phyloP scores from a whole-genome alignment of 305 asterid species.

The Solanum hybrid region DNA sequence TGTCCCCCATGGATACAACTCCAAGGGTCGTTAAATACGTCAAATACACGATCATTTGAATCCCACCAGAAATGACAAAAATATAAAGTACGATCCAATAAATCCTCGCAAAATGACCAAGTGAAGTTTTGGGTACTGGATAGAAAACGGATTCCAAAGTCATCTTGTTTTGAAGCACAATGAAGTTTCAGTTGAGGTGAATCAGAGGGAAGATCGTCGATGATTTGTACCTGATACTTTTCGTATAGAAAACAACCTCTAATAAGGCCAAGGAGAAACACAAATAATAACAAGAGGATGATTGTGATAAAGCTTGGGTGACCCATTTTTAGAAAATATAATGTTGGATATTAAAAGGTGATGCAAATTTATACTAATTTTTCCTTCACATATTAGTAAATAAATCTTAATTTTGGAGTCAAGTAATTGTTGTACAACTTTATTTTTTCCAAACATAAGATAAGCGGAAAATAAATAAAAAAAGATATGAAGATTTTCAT shows the following conservation, averaged over 20 bases:
- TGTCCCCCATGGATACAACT: not conserved
- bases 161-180: not conserved
- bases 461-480: not conserved
- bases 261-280: not conserved
- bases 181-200: not conserved
- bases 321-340: not conserved
- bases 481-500: not conserved
- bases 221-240: not conserved
- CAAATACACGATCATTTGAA: not conserved
- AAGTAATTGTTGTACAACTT: not conserved
- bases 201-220: not conserved
- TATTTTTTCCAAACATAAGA: not conserved
- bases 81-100: not conserved
- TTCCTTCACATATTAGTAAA: not conserved
- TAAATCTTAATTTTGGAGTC: not conserved
- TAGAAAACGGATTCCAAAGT: not conserved
- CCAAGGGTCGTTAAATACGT: not conserved
- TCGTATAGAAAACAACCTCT: not conserved
- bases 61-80: not conserved
- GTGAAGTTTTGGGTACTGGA: not conserved
- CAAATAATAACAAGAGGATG: not conserved
- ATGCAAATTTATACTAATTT: not conserved
- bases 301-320: not conserved
- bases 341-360: not conserved
- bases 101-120: not conserved